A percentile compares a stretch with the other conserved stretches of the same genome.
Evolutionary conservation across 805 yeast species (phyloP).

Genomic region (Pichia eremophila): DNA sequence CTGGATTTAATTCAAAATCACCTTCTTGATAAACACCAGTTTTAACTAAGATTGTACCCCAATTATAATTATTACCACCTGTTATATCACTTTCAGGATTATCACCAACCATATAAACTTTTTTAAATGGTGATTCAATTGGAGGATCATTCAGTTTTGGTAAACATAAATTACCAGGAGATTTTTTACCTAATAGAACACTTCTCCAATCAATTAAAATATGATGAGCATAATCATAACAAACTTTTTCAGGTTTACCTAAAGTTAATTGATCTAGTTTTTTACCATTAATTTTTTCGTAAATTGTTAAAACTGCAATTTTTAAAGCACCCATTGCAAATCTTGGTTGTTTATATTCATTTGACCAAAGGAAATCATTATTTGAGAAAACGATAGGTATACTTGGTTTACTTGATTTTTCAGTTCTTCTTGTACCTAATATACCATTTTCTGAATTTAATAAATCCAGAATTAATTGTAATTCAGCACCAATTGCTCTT

Average conservation of each 20-base stretch:
- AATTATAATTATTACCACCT: conserved; percentile 82
- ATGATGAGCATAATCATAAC: conserved; percentile 77
- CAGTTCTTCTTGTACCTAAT: conserved; percentile 49
- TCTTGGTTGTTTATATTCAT: conserved; percentile 65
- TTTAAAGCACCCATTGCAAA: conserved; percentile 90
- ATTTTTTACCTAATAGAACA: conserved; percentile 19
- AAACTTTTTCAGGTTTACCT: conserved; percentile 75
- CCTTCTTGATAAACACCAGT: conserved; percentile 79
- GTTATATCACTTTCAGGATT: conserved; percentile 88
- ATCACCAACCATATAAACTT: conserved; percentile 94
- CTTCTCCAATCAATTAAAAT: conserved; percentile 50
- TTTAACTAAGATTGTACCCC: conserved; percentile 77
- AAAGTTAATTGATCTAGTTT: conserved; percentile 46
- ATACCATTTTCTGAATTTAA: conserved; percentile 54
- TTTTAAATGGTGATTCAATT: conserved; percentile 34
- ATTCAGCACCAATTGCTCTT: conserved; percentile 77
- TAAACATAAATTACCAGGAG: conserved; percentile 17
- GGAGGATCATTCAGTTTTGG: conserved; percentile 40
- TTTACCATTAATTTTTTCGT: conserved; percentile 30
- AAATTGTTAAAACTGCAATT: conserved; percentile 50
- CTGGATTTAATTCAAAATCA: conserved; percentile 30
- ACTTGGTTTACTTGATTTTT: conserved; percentile 12
- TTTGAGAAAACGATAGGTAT: conserved; percentile 43
- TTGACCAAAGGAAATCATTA: conserved; percentile 87
- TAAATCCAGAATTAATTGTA: conserved; percentile 67